Base-by-base conservation (phyloP, 2,329 filamentous ascomycete species). In the Pestalotiopsis sp. region DNA sequence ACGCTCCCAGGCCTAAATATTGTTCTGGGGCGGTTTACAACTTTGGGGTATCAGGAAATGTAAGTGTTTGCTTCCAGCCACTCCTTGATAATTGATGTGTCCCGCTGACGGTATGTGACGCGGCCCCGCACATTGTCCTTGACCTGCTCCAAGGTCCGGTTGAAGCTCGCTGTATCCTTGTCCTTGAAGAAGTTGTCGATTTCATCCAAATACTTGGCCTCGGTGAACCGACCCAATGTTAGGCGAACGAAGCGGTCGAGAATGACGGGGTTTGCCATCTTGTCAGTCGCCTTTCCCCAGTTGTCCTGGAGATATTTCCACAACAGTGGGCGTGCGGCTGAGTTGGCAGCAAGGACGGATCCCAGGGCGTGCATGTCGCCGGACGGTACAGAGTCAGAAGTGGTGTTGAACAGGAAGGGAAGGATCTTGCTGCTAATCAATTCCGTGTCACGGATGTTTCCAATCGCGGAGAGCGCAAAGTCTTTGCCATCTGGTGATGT, bases 401-500 rank as follows among this genome's bases (percentile, higher is more conserved):
- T 79, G 41, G 81, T 86, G 78, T 92, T 91, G 73, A 93, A 95
- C 80, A 97, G 92, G 81, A 95, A 98, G 87, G 81, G 91, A 74
- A 85, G 92, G 77, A 87, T 91, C 86, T 76, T 91, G 81, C 81
- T 81, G 68, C 87, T 83, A 59, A 97, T 90, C 38, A 98, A 83
- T 11, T 90, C 87, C 12, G 82, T 77, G 67, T 93, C 89, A 74
- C 91, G 91, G 23, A 92, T 90, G 52, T 90, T 89, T 41, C 94
- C 94, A 59, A 99, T 87, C 3, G 92, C 89, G 49, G 88, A 85
- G 3, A 98, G 87, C 73, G 90, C 92, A 72, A 97, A 92, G 73
- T 97, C 94, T 81, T 95, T 97, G 75, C 94, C 95, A 75, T 98
- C 96, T 49, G 98, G 91, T 7, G 94, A 93, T 66, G 92, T 91